A percentile compares a stretch with the other conserved stretches of the same genome.
These are phyloP conservation scores for Coccinonectria pachysandricola DNA, from an alignment of 2,329 filamentous ascomycete species.

Conservation along the genomic window DNA sequence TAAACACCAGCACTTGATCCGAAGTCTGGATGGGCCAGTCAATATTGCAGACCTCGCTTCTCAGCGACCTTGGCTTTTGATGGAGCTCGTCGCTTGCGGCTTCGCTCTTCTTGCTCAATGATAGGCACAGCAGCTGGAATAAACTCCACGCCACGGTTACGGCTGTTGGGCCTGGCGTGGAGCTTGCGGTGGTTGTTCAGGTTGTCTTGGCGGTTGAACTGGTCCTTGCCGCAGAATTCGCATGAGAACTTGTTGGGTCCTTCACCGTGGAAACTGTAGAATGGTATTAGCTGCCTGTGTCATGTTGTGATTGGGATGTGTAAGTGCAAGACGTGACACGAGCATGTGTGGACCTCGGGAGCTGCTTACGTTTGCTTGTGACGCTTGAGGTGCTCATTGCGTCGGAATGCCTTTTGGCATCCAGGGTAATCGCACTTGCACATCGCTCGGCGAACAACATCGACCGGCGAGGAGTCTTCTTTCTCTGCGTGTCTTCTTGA, in stretches of 20 bases:
- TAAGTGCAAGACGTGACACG: too few species aligned
- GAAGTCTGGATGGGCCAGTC: too few species aligned
- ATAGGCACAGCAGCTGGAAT: slow-evolving; percentile 29
- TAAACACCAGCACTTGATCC: too few species aligned
- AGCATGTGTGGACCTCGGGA: too few species aligned
- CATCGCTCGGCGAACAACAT: slow-evolving; percentile 29
- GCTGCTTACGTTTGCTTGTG: slow-evolving; percentile 41
- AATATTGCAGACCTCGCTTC: slow-evolving; percentile 23
- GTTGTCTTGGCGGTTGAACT: slow-evolving; percentile 32
- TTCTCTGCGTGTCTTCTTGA: slow-evolving; percentile 22
- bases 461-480: slow-evolving; percentile 20
- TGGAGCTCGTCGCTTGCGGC: slow-evolving; percentile 28
- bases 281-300: slow-evolving; percentile 1
- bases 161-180: slow-evolving; percentile 28
- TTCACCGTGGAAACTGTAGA: slow-evolving; percentile 25
- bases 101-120: slow-evolving; percentile 31
- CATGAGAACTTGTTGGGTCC: slow-evolving; percentile 30
- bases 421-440: slow-evolving; percentile 36
- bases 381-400: slow-evolving; percentile 46
- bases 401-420: slow-evolving; percentile 39
- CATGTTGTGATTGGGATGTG: too few species aligned
- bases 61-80: slow-evolving; percentile 26
- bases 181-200: slow-evolving; percentile 33
- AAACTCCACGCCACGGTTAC: slow-evolving; percentile 30
- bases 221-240: slow-evolving; percentile 32